Evolutionary conservation across 345 rosid species (phyloP), one percentile per base, ranked within the genome.

Genomic region (Sonneratia caseolaris): DNA sequence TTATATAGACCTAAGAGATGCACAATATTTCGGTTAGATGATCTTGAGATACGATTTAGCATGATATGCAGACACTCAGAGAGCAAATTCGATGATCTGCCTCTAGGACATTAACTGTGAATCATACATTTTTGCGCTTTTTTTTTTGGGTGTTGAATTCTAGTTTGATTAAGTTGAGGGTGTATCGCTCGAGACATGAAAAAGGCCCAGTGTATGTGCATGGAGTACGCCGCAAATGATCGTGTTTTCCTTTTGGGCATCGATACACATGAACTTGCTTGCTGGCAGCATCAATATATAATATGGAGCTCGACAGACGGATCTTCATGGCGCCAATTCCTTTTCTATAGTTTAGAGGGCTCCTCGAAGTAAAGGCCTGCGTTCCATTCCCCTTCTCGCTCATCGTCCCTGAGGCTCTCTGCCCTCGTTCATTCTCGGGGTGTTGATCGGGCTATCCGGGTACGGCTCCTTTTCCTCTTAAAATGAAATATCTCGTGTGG

Each of bases 151-250:
- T 40, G 5, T 40, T 40, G 9, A 40, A 40, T 40, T 40, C 43
- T 40, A 40, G 51, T 47, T 47, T 11, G 16, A 47, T 4, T 55
- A 55, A 55, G 59, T 59, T 24, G 64, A 59, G 36, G 64, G 11
- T 22, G 64, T 22, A 3, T 22, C 64, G 35, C 64, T 22, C 13
- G 64, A 6, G 64, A 53, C 19, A 53, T 36, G 64, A 21, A 21
- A 3, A 22, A 7, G 21, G 64, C 13, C 32, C 32, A 9, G 18
- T 21, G 16, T 68, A 51, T n/a, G 70, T 27, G 55, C 70, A 21
- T 42, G 55, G 32, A 68, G 70, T 68, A 48, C 70, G 70, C 70
- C 70, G 70, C 70, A 68, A 68, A 68, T 38, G 55, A 37, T 22
- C 43, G 14, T 27, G 2, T 18, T 53, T 18, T 18, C 59, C 22